These are phyloP conservation scores for Millerozyma miso DNA, from an alignment of 805 yeast genomes.

Conservation along the genomic window DNA sequence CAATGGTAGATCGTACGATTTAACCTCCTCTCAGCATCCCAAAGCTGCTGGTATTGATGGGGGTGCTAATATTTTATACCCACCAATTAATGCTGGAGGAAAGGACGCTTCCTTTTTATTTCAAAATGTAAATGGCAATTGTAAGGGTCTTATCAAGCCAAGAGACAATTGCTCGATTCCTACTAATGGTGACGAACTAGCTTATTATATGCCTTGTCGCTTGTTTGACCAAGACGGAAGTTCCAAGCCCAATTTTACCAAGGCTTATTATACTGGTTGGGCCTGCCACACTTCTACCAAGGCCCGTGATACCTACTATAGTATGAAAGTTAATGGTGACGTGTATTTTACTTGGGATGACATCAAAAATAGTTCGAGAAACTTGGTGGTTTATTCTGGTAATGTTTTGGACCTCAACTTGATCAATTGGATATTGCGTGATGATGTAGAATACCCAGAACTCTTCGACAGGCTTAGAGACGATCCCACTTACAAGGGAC, in stretches of 20 bases:
- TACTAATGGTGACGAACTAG: slow-evolving; percentile 51
- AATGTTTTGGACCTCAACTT: slow-evolving; percentile 78
- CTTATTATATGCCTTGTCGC: slow-evolving; percentile 97
- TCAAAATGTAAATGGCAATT: slow-evolving; percentile 89
- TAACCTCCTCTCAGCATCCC: slow-evolving; percentile 73
- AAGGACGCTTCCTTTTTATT: slow-evolving; percentile 78
- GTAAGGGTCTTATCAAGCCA: slow-evolving; percentile 74
- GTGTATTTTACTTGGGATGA: slow-evolving; percentile 91
- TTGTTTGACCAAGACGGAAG: slow-evolving; percentile 68
- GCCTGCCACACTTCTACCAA: slow-evolving; percentile 79
- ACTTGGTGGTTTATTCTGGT: slow-evolving; percentile 85
- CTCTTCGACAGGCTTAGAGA: slow-evolving; percentile 61
- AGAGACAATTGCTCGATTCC: slow-evolving; percentile 71
- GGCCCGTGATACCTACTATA: slow-evolving; percentile 69
- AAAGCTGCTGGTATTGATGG: slow-evolving; percentile 71
- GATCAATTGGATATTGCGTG: slow-evolving; percentile 67
- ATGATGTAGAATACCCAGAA: slow-evolving; percentile 68
- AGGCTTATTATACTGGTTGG: slow-evolving; percentile 72
- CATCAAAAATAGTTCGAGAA: slow-evolving; percentile 61
- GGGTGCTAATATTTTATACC: slow-evolving; percentile 71
- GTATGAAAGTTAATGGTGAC: slow-evolving; percentile 59
- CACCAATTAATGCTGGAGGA: slow-evolving; percentile 87
- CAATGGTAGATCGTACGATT: slow-evolving; percentile 76
- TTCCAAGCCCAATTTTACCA: slow-evolving; percentile 57
- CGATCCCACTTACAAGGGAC: slow-evolving; percentile 58